A percentile compares a stretch with the other conserved stretches of the same genome.
These are phyloP conservation scores for Sphaerulina populicola DNA, from an alignment of 2,329 filamentous ascomycete species.

Conservation along the genomic window DNA sequence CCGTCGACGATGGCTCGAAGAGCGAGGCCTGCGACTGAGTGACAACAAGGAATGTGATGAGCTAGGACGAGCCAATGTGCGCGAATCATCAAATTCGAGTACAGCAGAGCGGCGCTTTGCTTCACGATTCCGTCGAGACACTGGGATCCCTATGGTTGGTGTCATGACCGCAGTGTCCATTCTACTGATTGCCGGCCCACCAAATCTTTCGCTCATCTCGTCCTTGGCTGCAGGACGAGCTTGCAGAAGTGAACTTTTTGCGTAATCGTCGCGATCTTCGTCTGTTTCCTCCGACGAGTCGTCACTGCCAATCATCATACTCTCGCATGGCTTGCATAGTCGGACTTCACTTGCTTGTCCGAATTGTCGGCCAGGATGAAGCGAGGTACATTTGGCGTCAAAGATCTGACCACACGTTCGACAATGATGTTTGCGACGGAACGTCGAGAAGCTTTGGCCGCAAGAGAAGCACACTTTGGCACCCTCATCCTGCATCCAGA, in stretches of 20 bases:
- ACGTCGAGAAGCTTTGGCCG: constrained; percentile 81
- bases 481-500: constrained; percentile 94
- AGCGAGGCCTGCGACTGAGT: constrained; percentile 61
- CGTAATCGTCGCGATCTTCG: constrained; percentile 44
- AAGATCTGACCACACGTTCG: constrained; percentile 97
- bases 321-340: constrained; percentile 87
- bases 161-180: constrained; percentile 37
- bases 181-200: constrained; percentile 23
- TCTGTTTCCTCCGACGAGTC: constrained; percentile 77
- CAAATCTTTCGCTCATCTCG: constrained; percentile 13
- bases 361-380: constrained; percentile 81
- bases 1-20: constrained; percentile 70
- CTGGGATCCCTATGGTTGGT: constrained; percentile 58
- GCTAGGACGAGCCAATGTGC: constrained; percentile 72
- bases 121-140: constrained; percentile 59
- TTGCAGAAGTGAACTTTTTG: constrained; percentile 21
- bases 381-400: constrained; percentile 86
- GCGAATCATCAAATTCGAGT: constrained; percentile 78
- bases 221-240: constrained; percentile 10
- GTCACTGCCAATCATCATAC: constrained; percentile 81
- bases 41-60: constrained; percentile 86
- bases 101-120: constrained; percentile 78
- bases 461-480: constrained; percentile 96
- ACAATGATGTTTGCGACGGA: constrained; percentile 93
- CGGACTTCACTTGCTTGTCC: constrained; percentile 75